phyloP scores from a whole-genome alignment of 331 rosid species.

The Prunus yedoensis region DNA sequence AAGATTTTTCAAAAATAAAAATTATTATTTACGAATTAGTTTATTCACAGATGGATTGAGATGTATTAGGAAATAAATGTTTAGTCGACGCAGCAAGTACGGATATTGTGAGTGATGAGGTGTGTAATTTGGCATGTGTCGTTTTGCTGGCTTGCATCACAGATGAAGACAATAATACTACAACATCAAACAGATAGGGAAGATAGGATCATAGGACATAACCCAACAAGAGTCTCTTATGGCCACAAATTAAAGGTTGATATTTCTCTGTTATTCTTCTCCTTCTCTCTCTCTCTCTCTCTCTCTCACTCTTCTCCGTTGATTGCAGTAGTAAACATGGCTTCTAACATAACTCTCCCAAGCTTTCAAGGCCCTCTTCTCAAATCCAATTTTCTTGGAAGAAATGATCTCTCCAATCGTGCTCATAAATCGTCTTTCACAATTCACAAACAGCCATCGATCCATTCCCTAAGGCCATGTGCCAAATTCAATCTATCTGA shows the following conservation, averaged over 20 bases:
- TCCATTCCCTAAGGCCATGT: constrained; percentile 19
- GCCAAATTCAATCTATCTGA: constrained; percentile 60
- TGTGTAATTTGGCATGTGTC: background rate
- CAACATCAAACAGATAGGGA: background rate
- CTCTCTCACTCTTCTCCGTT: too few species aligned
- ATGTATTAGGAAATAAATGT: too few species aligned
- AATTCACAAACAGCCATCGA: constrained; percentile 30
- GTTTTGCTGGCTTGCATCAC: background rate
- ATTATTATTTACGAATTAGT: too few species aligned
- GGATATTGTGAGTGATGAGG: too few species aligned
- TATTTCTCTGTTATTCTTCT: background rate
- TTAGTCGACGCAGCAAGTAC: too few species aligned
- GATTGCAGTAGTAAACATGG: constrained; percentile 34
- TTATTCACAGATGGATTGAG: too few species aligned
- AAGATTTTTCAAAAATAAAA: too few species aligned
- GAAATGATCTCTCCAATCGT: constrained; percentile 34
- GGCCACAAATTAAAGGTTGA: background rate
- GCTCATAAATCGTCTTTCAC: constrained; percentile 32
- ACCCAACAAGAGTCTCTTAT: too few species aligned
- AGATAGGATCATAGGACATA: constrained; percentile 10
- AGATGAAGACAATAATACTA: background rate
- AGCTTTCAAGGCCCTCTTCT: constrained; percentile 44
- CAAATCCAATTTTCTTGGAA: constrained; percentile 57
- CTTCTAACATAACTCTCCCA: constrained; percentile 49
- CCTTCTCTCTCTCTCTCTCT: background rate